These are phyloP conservation scores for Eucalyptus curtisii DNA, from an alignment of 345 rosid species.

Conservation along the genomic window DNA sequence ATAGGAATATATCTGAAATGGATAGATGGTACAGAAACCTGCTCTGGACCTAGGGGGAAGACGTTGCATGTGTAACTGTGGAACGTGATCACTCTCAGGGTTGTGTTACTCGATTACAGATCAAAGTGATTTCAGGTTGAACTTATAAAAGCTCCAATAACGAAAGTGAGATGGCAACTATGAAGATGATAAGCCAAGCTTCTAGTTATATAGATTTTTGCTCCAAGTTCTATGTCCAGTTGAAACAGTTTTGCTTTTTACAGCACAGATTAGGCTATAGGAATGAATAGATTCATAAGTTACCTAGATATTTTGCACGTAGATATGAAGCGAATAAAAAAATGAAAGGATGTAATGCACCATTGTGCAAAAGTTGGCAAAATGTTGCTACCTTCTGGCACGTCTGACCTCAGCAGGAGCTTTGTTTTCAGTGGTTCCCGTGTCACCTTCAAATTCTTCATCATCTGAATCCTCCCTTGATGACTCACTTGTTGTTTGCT, in stretches of 20 bases:
- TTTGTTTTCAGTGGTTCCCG: conserved; percentile 46
- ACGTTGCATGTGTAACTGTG: background rate
- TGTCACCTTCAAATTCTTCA: conserved; percentile 86
- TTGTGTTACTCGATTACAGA: background rate
- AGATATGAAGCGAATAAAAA: background rate
- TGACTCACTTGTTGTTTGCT: conserved; percentile 86
- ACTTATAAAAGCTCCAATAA: background rate
- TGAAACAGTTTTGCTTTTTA: background rate
- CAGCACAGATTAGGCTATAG: background rate
- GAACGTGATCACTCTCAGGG: background rate
- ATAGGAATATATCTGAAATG: background rate
- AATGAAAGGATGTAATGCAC: background rate
- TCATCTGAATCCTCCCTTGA: conserved; percentile 92
- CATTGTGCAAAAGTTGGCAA: background rate
- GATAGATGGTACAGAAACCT: background rate
- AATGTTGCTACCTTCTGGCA: background rate
- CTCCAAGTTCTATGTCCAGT: background rate
- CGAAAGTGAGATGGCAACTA: background rate
- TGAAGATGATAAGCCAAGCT: background rate
- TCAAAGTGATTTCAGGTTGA: background rate
- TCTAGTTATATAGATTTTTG: background rate
- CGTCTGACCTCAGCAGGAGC: conserved; percentile 27
- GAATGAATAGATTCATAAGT: background rate
- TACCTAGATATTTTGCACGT: background rate
- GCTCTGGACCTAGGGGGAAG: background rate